Base-by-base conservation (phyloP, 2,329 filamentous ascomycete species). In the Claviceps pazoutovae region DNA sequence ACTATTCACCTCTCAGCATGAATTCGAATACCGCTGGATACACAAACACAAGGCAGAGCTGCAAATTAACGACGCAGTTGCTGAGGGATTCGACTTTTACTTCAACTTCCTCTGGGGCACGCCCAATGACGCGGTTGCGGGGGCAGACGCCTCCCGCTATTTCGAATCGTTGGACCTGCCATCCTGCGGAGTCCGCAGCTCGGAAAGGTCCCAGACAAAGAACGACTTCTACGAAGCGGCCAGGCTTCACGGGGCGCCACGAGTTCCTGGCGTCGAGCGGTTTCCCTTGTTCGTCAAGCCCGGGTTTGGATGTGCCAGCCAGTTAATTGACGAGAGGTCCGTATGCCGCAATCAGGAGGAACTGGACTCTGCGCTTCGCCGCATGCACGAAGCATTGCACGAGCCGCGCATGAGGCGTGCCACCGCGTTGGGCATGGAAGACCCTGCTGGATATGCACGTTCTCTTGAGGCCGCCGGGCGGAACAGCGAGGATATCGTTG, bases 31-130 rank as follows among this genome's bases (percentile, higher is more conserved):
- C 8, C 49, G 49, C 7, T 45, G 21, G 26, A 50, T 50, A 23
- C 37, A 38, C 30, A 50, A 45, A 21, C n/a, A 45, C 19, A 50
- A 16, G 34, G 49, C 17, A 13, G 21, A 45, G 34, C 41, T 46
- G 38, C 17, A 50, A 17, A 46, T 50, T 34, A 34, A 45, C 6
- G 49, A 21, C 3, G 49, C 49, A 2, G 42, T 45, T 16, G 42
- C 49, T 36, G 42, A 50, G 36, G 42, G 42, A 9, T 50, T 46
- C 8, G 49, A 50, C 42, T 44, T 50, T 26, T 50, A 50, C 41
- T 37, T 44, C n/a, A 50, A 45, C 30, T 38, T 50, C 11, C 39
- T 50, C 36, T 50, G 48, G 48, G 41, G 48, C 13, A 21, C 30
- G 11, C 41, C 8, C 6, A 41, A 50, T 17, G 48, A 50, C 30